Conservation (phyloP, 2,329 filamentous ascomycete species). For the Fusarium oligoseptatum region DNA sequence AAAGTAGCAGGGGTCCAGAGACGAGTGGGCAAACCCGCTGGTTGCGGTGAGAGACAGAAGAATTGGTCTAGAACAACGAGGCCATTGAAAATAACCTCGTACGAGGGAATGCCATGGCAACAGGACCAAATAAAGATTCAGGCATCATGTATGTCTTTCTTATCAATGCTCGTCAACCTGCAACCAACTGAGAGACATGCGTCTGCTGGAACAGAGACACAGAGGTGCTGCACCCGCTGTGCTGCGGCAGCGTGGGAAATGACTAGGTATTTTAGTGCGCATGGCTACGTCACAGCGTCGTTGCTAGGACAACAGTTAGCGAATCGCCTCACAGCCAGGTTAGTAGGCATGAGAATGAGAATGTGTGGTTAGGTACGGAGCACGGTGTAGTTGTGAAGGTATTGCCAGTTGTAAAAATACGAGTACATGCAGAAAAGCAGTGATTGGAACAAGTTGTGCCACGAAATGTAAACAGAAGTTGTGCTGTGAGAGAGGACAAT, state of each 20-base stretch:
- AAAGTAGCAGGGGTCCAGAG: not conserved
- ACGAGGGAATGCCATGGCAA: not conserved
- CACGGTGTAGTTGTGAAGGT: not conserved
- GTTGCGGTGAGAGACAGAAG: not conserved
- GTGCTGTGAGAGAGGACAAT: not conserved
- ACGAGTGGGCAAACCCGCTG: not conserved
- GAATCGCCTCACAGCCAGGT: too few species aligned
- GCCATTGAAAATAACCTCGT: not conserved
- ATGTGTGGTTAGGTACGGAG: too few species aligned
- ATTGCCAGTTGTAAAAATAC: not conserved
- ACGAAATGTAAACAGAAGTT: slow-evolving; percentile 22
- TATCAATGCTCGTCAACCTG: not conserved
- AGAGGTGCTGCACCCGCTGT: not conserved
- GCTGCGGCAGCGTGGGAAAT: not conserved
- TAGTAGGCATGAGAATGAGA: too few species aligned
- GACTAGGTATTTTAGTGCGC: too few species aligned
- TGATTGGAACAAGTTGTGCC: slow-evolving; percentile 37
- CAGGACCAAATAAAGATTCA: not conserved
- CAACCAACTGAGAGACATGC: slow-evolving; percentile 28
- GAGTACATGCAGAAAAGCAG: slow-evolving; percentile 4
- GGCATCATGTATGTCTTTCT: not conserved
- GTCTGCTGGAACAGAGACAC: slow-evolving; percentile 13
- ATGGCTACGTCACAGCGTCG: slow-evolving; percentile 41
- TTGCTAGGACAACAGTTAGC: not conserved
- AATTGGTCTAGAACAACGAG: not conserved